Percentiles rank a stretch among this genome's conserved stretches.
phyloP scores from a whole-genome alignment of 768 basidiomycete species.

The Psilocybe subaeruginosa region DNA sequence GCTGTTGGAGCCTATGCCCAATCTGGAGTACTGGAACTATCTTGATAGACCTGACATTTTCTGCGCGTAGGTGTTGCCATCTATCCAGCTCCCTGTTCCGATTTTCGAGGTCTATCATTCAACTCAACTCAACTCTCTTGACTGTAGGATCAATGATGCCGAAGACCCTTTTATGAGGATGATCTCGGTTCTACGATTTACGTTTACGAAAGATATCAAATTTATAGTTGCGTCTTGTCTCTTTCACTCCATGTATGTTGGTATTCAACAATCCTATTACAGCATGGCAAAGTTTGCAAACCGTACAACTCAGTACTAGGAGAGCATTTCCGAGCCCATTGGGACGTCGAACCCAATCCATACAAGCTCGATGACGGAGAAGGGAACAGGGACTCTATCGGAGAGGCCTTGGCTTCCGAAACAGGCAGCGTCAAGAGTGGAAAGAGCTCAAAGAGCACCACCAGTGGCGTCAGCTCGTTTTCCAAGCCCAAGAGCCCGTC shows the following conservation, averaged over 20 bases:
- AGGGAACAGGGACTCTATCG: slow-evolving; percentile 14
- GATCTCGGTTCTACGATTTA: slow-evolving; percentile 87
- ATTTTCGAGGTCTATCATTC: neutral
- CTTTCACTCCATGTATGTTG: slow-evolving; percentile 4
- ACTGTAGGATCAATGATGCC: slow-evolving; percentile 84
- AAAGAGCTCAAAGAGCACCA: slow-evolving; percentile 61
- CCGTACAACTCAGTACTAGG: slow-evolving; percentile 89
- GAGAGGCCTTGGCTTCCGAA: slow-evolving; percentile 38
- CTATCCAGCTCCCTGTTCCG: neutral
- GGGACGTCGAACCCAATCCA: slow-evolving; percentile 72
- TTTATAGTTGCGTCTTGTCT: slow-evolving; percentile 63
- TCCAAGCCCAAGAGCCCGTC: slow-evolving; percentile 58
- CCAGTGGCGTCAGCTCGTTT: slow-evolving; percentile 57
- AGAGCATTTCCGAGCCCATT: slow-evolving; percentile 88
- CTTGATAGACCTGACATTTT: slow-evolving; percentile 91
- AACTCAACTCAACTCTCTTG: neutral
- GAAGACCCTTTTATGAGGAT: slow-evolving; percentile 93
- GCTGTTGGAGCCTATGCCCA: slow-evolving; percentile 90
- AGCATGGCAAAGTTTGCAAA: slow-evolving; percentile 94
- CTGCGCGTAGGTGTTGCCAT: slow-evolving; percentile 65
- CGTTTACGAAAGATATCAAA: slow-evolving; percentile 93
- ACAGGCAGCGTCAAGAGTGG: slow-evolving; percentile 61
- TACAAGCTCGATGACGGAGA: slow-evolving; percentile 48
- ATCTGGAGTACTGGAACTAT: slow-evolving; percentile 96
- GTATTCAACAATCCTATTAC: slow-evolving; percentile 5